Conservation (phyloP, 176 grass and related monocot genomes). For the Phyllostachys edulis region DNA sequence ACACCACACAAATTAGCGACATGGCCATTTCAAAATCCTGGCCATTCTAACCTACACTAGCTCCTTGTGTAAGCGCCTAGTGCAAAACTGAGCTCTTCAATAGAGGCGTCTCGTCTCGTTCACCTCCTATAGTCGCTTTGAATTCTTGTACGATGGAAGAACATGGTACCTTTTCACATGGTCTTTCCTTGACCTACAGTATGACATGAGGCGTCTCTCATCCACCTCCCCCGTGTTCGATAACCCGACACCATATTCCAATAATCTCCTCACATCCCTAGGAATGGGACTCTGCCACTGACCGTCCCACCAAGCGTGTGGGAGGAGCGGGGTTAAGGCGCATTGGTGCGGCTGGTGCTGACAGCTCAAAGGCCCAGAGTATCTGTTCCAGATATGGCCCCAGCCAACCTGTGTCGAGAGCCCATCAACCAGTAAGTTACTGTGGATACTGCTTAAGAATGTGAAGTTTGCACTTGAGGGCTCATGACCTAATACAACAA, state of each 20-base stretch:
- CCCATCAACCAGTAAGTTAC: slow-evolving; percentile 57
- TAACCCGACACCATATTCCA: slow-evolving; percentile 51
- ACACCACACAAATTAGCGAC: not conserved
- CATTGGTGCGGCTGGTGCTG: slow-evolving; percentile 63
- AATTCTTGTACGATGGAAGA: slow-evolving; percentile 40
- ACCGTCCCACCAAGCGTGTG: slow-evolving; percentile 78
- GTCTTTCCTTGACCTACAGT: slow-evolving; percentile 62
- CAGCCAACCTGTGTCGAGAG: slow-evolving; percentile 71
- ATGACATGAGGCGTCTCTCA: slow-evolving; percentile 32
- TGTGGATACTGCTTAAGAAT: slow-evolving; percentile 89
- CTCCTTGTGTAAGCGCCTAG: not conserved
- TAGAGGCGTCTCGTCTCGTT: not conserved
- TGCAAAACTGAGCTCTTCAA: not conserved
- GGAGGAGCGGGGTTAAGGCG: slow-evolving; percentile 62
- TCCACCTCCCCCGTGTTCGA: slow-evolving; percentile 48
- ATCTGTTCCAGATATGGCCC: slow-evolving; percentile 92
- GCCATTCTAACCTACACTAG: slow-evolving; percentile 16
- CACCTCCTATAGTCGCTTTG: not conserved
- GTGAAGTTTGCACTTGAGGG: slow-evolving; percentile 47
- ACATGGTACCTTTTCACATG: slow-evolving; percentile 63
- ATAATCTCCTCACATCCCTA: slow-evolving; percentile 48
- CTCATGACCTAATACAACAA: slow-evolving; percentile 35
- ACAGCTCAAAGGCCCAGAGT: slow-evolving; percentile 67
- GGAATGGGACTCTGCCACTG: slow-evolving; percentile 69
- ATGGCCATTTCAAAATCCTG: slow-evolving; percentile 27